Percentiles rank a stretch among this genome's conserved stretches.
These are phyloP conservation scores for Mayamaea pseudoterrestris DNA, from an alignment of 108 stramenopile species.

Conservation along the genomic window DNA sequence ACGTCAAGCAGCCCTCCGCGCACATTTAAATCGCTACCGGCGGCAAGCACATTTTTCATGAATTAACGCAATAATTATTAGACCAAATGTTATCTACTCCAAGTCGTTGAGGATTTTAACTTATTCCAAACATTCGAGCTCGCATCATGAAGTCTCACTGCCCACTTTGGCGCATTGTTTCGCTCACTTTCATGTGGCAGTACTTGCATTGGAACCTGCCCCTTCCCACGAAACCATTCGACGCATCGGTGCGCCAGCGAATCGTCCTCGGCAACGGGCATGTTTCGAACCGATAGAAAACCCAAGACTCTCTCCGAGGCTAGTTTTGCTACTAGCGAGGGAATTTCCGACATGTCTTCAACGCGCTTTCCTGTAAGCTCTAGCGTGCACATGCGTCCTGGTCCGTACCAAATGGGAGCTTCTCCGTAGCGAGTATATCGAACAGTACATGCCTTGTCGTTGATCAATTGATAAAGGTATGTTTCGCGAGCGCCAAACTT, in stretches of 20 bases:
- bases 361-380: slow-evolving; percentile 48
- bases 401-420: slow-evolving; percentile 74
- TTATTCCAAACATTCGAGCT: too few species aligned
- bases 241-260: background rate
- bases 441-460: slow-evolving; percentile 5
- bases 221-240: background rate
- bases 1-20: too few species aligned
- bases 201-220: background rate
- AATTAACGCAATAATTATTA: too few species aligned
- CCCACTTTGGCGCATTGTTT: too few species aligned
- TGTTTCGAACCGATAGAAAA: background rate
- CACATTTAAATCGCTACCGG: too few species aligned
- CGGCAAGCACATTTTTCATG: too few species aligned
- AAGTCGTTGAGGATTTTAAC: too few species aligned
- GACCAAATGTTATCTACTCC: too few species aligned
- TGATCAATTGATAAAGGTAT: slow-evolving; percentile 30
- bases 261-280: background rate
- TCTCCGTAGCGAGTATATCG: slow-evolving; percentile 75
- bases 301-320: background rate
- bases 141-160: too few species aligned
- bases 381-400: slow-evolving; percentile 54
- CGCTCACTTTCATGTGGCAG: too few species aligned
- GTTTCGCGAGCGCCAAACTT: slow-evolving; percentile 63
- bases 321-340: background rate
- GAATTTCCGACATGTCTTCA: background rate